Evolutionary conservation across 805 yeast genomes (phyloP), one percentile per base, ranked within the genome.

Genomic region (Suhomyces sp.): DNA sequence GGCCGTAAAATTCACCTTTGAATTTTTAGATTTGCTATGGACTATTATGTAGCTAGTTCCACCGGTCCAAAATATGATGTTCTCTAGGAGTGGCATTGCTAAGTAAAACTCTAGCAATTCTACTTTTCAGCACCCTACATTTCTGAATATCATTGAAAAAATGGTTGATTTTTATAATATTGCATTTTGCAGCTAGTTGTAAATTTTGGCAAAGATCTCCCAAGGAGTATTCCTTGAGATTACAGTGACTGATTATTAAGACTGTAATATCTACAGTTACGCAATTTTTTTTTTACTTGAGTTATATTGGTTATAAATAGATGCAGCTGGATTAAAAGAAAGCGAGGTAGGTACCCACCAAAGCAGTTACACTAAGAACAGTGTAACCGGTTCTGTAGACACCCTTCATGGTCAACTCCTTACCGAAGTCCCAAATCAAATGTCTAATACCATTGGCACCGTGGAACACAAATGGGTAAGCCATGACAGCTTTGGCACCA

Each of bases 341-440:
- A 47, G 83, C 67, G 52, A 84, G 72, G 66, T 79, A 80, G 17
- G 89, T 62, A 51, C 96, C 89, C 22, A 84, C 56, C 39, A 77
- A 54, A 31, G 79, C 82, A 21, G 84, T 74, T 60, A 82, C 75
- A 25, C 85, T 97, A 52, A 91, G 69, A 17, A 90, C 96, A 46
- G 82, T 75, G 73, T 89, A 89, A 57, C 97, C 98, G 35, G 97
- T 91, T 74, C 86, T 83, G 83, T 88, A 87, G 52, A 94, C 97
- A 60, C 96, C 97, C 66, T 86, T 83, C 60, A 89, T 65, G 55
- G 91, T 81, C 67, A 93, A 80, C 71, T 86, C 88, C 60, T 75
- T 78, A 68, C 96, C 96, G 49, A 84, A 69, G 70, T 94, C 99
- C 99, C 99, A 94, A 51, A 89, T 66, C 71, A 93, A 76, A 71